Conservation (phyloP, 495 filamentous ascomycete genomes). For the Talaromyces ruber region DNA sequence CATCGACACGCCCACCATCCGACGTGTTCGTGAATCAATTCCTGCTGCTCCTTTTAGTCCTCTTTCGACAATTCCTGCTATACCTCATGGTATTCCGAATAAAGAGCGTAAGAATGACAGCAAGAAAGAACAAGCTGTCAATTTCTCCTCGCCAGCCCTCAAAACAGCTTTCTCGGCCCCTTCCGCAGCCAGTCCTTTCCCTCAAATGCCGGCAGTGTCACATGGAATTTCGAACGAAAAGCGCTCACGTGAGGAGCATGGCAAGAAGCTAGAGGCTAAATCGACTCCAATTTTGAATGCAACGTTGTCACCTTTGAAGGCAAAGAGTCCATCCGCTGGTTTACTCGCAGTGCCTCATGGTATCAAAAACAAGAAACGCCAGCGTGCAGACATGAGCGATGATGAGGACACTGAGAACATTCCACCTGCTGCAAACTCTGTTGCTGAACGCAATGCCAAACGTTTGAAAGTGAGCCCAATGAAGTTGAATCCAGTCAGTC, state of each 20-base stretch:
- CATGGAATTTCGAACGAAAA: constrained; percentile 73
- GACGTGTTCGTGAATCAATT: constrained; percentile 27
- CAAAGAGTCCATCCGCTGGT: constrained; percentile 19
- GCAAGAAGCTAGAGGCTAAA: constrained; percentile 8
- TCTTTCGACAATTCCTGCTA: constrained; percentile 30
- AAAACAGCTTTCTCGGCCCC: background rate
- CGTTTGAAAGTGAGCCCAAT: constrained; percentile 31
- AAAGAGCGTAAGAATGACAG: constrained; percentile 16
- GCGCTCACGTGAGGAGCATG: constrained; percentile 41
- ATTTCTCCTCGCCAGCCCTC: background rate
- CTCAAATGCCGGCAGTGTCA: constrained; percentile 39
- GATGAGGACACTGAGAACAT: constrained; percentile 35
- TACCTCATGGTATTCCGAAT: constrained; percentile 63
- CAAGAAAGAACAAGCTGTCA: background rate
- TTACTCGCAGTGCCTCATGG: constrained; percentile 52
- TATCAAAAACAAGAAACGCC: constrained; percentile 66
- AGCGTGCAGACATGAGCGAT: constrained; percentile 21
- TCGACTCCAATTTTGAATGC: constrained; percentile 12
- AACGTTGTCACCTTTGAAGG: constrained; percentile 9
- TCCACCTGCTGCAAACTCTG: constrained; percentile 18
- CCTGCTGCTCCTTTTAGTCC: constrained; percentile 5
- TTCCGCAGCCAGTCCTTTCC: constrained; percentile 13
- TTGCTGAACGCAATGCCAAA: constrained; percentile 35
- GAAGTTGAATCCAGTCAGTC: constrained; percentile 23
- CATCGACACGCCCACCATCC: constrained; percentile 21